Base-by-base conservation (phyloP, 345 rosid species). In the Angophora floribunda region DNA sequence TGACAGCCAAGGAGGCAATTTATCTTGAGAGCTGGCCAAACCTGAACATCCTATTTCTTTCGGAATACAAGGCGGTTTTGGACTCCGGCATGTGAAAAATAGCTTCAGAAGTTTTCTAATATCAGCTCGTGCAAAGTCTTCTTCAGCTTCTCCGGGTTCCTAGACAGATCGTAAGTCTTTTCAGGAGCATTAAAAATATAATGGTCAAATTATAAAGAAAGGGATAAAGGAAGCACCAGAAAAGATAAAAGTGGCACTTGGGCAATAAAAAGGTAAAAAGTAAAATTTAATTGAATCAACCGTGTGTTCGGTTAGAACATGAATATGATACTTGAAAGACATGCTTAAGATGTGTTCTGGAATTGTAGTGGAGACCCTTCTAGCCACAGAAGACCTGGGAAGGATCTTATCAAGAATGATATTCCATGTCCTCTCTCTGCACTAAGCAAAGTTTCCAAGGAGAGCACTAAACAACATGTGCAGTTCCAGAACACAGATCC, bases 111-210 rank as follows among this genome's bases (percentile, higher is more conserved):
- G 45, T 89, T 90, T 93, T 86, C 87, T 90, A 51, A 95, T 91
- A 70, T 92, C 99, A 57, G 88, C 45, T 87, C 94, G 92, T 78
- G 98, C 96, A 93, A 97, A 94, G 87, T 97, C 96, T 57, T 93
- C 95, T 88, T 97, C 98, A 5, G 91, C 87, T 93, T 92, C 95
- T 89, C 97, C 98, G 78, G 93, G 94, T 91, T 93, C 97, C 98
- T 96, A 88, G 86, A 90, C 53, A 75, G 86, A 86, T 50, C 19
- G 17, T 9, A 85, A 47, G 55, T 26, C 93, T 94, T 52, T 94
- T 85, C 85, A 93, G 94, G 53, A 67, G 88, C 59, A n/a, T 52
- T 14, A 30, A 41, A 75, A 75, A 75, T 41, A 41, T 75, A 75
- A 41, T 11, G 14, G 24, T 75, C 84, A 75, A 75, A 75, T 41